Evolutionary conservation across 192 early-diverging fungal species (phyloP).

Genomic region (Diversispora eburnea): DNA sequence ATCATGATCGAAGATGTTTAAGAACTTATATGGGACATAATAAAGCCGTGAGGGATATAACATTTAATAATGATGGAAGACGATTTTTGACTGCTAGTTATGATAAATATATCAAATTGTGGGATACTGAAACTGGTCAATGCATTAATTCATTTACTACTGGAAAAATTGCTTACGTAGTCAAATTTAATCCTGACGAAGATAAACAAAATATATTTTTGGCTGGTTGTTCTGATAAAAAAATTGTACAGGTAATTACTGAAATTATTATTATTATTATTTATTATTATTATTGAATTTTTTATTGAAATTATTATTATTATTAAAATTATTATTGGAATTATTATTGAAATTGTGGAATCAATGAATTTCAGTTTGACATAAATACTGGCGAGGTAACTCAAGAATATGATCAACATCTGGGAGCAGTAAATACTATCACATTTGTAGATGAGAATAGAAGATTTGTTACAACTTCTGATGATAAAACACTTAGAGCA

Average conservation of each 20-base stretch:
- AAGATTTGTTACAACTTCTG: constrained; percentile 91
- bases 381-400: constrained; percentile 73
- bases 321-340: no score
- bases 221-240: constrained; percentile 90
- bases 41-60: constrained; percentile 90
- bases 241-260: constrained; percentile 61
- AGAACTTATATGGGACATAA: constrained; percentile 89
- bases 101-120: constrained; percentile 90
- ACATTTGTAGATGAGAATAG: constrained; percentile 95
- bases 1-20: constrained; percentile 79
- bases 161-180: constrained; percentile 80
- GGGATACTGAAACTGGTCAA: constrained; percentile 97
- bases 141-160: constrained; percentile 75
- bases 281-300: constrained; percentile 22
- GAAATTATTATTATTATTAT: neutral
- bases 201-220: constrained; percentile 87
- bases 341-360: no score
- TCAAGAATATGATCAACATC: constrained; percentile 96
- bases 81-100: constrained; percentile 85
- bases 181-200: constrained; percentile 86
- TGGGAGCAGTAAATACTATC: constrained; percentile 94
- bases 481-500: constrained; percentile 94
- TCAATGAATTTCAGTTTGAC: constrained; percentile 67
- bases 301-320: no score
- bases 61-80: constrained; percentile 82